Evolutionary conservation across 805 yeast species (phyloP).

Genomic region (Hemisphaericaspora nanyangensis): DNA sequence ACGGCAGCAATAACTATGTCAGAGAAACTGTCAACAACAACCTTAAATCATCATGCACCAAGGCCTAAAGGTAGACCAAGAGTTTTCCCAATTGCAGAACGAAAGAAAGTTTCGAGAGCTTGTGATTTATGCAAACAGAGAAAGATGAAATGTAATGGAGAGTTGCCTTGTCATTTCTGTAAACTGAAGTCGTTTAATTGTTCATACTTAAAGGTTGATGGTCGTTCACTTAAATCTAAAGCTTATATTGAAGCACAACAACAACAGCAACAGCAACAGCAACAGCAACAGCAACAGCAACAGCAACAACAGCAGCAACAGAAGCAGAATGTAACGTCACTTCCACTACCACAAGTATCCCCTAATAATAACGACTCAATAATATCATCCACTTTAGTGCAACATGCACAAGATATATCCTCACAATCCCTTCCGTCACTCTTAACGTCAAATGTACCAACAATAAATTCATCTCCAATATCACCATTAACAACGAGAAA

Average conservation of each 20-base stretch:
- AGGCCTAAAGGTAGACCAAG: conserved; percentile 6
- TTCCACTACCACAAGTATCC: background rate
- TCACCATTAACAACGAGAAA: background rate
- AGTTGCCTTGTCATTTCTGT: conserved; percentile 36
- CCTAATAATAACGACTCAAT: too few relatives aligned
- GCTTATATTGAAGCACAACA: background rate
- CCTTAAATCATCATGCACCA: background rate
- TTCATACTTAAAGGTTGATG: conserved; percentile 20
- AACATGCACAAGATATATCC: background rate
- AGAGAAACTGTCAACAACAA: background rate
- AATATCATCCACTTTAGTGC: background rate
- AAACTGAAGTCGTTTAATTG: conserved; percentile 22
- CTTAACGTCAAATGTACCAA: background rate
- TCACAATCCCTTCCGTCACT: background rate
- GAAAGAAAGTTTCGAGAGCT: conserved; percentile 43
- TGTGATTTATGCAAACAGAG: conserved; percentile 45
- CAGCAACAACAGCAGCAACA: background rate
- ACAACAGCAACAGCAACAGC: background rate
- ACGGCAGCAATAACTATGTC: background rate
- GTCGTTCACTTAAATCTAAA: conserved; percentile 15
- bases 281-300: background rate
- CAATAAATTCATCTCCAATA: background rate
- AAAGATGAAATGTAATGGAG: conserved; percentile 23
- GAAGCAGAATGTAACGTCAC: background rate
- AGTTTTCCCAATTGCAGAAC: conserved; percentile 3